Evolutionary conservation across 805 yeast genomes (phyloP), one percentile per base, ranked within the genome.

Genomic region (Zygoascus tannicola): DNA sequence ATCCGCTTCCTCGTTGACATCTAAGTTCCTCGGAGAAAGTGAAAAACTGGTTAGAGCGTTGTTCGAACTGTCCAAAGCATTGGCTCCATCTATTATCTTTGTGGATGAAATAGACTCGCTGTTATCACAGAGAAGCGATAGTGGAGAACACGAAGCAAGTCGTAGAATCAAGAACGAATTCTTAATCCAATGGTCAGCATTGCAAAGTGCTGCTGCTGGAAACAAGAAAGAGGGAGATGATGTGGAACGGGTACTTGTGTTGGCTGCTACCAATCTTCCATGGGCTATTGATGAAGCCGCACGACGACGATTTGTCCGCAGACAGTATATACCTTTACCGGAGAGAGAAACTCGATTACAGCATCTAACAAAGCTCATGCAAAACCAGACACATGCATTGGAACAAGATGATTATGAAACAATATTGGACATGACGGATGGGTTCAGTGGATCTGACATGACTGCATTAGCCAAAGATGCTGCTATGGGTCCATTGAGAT

Each of bases 231-330:
- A 69, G 38, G 74, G 69, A 45, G 59, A 56, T 18, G 66, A 66
- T 35, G 64, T 62, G 4, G 77, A 76, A 40, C 69, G 97, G 43
- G 97, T 90, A 2, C 68, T 92, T 32, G 94, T 90, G 2, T 66
- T 92, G 34, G 97, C 96, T 0, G 97, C 97, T 1, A 90, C 97
- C 0, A 92, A 90, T 60, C 61, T 90, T 49, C 98, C 98, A 0
- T 90, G 98, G 98, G 82, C 86, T 1, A 87, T 85, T 48, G 98
- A 90, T 62, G 97, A 92, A 57, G 97, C 97, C 2, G 97, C 97
- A 0, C 70, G 97, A 56, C 74, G 97, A 60, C 71, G 97, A 50
- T 90, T 90, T 64, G 94, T 85, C 4, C 75, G 94, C 55, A 70
- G 97, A 41, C 94, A 85, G 57, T 88, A 92, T 63, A 88, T 92